Conservation (phyloP, 2,329 filamentous ascomycete species). For the Hypoxylon sp. region DNA sequence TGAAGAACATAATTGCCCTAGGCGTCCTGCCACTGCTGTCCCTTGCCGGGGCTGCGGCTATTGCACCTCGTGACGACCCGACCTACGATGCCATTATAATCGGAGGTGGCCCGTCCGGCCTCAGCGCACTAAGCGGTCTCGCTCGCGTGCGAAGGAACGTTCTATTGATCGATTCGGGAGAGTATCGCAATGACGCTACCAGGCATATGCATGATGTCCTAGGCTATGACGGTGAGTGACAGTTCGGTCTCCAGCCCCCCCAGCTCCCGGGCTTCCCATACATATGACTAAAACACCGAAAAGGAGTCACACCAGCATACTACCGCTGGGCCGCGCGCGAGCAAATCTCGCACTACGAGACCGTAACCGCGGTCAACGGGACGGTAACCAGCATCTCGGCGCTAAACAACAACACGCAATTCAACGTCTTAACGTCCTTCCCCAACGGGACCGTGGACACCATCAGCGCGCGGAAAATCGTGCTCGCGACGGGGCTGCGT, state of each 20-base stretch:
- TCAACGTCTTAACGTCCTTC: conserved; percentile 59
- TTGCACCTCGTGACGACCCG: conserved; percentile 24
- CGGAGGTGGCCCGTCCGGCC: conserved; percentile 70
- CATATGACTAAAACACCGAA: conserved; percentile 17
- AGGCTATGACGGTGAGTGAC: conserved; percentile 67
- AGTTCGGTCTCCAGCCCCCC: not conserved
- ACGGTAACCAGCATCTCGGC: conserved; percentile 64
- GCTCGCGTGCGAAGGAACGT: conserved; percentile 69
- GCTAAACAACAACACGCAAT: conserved; percentile 60
- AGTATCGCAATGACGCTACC: conserved; percentile 70
- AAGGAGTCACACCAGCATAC: conserved; percentile 68
- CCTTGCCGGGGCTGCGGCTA: conserved; percentile 30
- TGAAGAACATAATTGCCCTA: conserved; percentile 40
- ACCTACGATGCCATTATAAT: conserved; percentile 70
- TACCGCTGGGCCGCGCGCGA: conserved; percentile 69
- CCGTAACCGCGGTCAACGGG: conserved; percentile 65
- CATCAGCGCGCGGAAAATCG: conserved; percentile 66
- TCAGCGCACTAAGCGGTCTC: conserved; percentile 69
- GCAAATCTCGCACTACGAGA: conserved; percentile 67
- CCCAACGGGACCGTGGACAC: conserved; percentile 48
- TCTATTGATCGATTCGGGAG: conserved; percentile 70
- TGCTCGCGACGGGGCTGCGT: conserved; percentile 70
- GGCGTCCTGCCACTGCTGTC: conserved; percentile 38
- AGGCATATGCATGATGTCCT: conserved; percentile 74
- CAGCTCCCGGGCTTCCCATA: not conserved